Evolutionary conservation across 2,329 filamentous ascomycete species (phyloP), one percentile per base, ranked within the genome.

Genomic region (Xylariaceae sp.): DNA sequence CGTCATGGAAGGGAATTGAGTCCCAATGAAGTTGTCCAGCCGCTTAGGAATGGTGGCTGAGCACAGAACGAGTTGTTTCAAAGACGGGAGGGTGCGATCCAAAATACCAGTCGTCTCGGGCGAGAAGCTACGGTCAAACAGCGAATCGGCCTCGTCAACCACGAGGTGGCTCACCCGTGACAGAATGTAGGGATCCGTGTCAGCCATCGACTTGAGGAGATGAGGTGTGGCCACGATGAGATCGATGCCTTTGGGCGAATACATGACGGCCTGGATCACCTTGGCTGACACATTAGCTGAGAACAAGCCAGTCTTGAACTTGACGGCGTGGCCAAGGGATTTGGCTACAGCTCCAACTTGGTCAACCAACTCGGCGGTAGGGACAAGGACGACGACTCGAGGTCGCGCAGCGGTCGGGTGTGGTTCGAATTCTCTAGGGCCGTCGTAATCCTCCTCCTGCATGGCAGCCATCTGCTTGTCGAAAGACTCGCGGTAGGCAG

Each of bases 1-100:
- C 42, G 79, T 76, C 73, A 96, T 90, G 61, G 89, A 79, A 0
- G 94, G 93, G 69, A 92, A 97, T 57, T 86, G 86, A 56, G 84
- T 82, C 47, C 83, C 82, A n/a, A 99, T 80, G 69, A 88, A 90
- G 59, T 82, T 86, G 74, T 99, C 94, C 16, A 99, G 81, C 61
- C 89, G 89, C 58, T 87, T 84, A 2, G 95, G 94, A 56, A 99
- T 97, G 5, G 94, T 99, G 47, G 94, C 94, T 3, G 93, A 97
- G 76, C 94, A 99, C 58, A 97, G 83, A 43, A 99, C 80, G 19
- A 99, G 79, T 67, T 96, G 89, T 65, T 90, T 83, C 43, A 97
- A 74, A 0, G 90, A 94, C 0, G 93, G 90, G 6, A 84, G 80
- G 1, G 87, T 83, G 53, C 88, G 87, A 64, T 96, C 89, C 58